Conservation (phyloP, 75 land plant genomes). For the Cryptomeria japonica region DNA sequence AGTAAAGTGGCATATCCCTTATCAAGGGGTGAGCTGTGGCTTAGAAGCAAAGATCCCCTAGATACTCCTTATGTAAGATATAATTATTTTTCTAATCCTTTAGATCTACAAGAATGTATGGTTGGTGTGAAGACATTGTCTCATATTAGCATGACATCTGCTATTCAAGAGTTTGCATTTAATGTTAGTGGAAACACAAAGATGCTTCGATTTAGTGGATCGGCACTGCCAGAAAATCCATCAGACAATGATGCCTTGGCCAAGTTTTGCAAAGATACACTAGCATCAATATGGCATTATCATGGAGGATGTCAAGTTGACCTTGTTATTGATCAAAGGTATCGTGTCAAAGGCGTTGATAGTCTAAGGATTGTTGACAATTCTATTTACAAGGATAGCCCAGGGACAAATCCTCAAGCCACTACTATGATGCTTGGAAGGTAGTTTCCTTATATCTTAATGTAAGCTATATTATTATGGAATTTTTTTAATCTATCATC, state of each 20-base stretch:
- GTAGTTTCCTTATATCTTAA: no score
- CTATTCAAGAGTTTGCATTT: no score
- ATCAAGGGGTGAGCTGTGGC: no score
- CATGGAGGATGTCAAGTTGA: slow-evolving; percentile 64
- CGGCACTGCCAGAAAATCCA: slow-evolving; percentile 25
- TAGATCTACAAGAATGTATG: slow-evolving; percentile 61
- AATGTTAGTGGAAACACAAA: no score
- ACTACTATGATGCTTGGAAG: no score
- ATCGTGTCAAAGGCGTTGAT: slow-evolving; percentile 33
- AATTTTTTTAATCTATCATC: no score
- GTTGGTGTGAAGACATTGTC: slow-evolving; percentile 44
- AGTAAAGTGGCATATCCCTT: background rate
- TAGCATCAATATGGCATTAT: slow-evolving; percentile 66
- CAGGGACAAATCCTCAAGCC: background rate
- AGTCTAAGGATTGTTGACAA: no score
- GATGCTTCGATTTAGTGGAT: background rate
- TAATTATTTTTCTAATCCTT: slow-evolving; percentile 25
- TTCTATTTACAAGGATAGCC: no score
- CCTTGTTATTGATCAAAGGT: slow-evolving; percentile 33
- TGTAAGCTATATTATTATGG: background rate
- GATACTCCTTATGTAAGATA: background rate
- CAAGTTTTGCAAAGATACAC: slow-evolving; percentile 20
- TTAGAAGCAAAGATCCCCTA: background rate
- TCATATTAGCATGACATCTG: slow-evolving; percentile 33
- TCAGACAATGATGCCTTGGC: slow-evolving; percentile 29